Evolutionary conservation across 31 red algal species (phyloP).

Genomic region (Odonthalia washingtoniensis): DNA sequence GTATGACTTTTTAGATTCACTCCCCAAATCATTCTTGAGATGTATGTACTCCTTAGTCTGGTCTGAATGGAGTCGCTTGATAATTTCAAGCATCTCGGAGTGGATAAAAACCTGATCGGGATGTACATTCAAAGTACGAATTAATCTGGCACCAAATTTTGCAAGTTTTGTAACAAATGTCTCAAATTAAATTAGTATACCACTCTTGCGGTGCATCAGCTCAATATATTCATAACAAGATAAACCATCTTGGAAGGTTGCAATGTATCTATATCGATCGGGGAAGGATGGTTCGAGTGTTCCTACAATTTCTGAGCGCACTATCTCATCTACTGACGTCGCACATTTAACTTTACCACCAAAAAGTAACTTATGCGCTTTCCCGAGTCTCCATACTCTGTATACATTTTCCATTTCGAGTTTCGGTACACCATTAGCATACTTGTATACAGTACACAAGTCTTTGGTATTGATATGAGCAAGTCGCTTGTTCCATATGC

Average conservation of each 20-base stretch:
- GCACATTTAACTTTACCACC: constrained; percentile 2
- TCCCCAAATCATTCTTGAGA: background rate
- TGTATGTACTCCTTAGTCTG: background rate
- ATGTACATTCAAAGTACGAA: background rate
- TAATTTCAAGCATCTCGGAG: background rate
- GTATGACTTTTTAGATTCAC: background rate
- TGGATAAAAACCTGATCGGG: background rate
- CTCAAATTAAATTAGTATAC: background rate
- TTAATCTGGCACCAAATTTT: background rate
- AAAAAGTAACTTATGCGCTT: constrained; percentile 38
- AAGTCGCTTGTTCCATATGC: constrained; percentile 14
- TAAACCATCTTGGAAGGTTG: constrained; percentile 16
- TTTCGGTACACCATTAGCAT: constrained; percentile 19
- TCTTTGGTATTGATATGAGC: constrained; percentile 36
- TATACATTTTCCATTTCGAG: constrained; percentile 6
- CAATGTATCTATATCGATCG: background rate
- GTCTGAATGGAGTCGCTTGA: constrained; percentile 8
- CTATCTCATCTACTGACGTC: constrained; percentile 13
- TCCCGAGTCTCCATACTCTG: constrained; percentile 5
- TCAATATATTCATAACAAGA: constrained; percentile 15
- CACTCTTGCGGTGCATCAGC: constrained; percentile 28
- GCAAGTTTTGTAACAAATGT: background rate
- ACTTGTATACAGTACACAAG: background rate
- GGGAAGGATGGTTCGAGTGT: constrained; percentile 16
- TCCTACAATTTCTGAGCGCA: constrained; percentile 34